Evolutionary conservation across 2,329 filamentous ascomycete species (phyloP).

Genomic region (Lachnellula occidentalis): DNA sequence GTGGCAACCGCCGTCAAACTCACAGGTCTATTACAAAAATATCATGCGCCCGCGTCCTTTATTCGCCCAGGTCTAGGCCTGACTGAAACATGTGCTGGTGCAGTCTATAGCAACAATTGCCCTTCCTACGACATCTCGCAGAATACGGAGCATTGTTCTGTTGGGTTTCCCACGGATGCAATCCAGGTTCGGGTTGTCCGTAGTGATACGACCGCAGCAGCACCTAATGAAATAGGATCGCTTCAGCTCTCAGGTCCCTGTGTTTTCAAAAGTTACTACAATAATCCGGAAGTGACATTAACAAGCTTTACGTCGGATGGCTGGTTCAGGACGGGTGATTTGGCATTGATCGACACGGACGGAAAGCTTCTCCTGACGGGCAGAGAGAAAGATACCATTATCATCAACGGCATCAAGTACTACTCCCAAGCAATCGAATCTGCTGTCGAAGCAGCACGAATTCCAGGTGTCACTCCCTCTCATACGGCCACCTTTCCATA

Average conservation of each 20-base stretch:
- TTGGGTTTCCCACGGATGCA: constrained; percentile 36
- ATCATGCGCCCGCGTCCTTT: constrained; percentile 31
- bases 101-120: constrained; percentile 37
- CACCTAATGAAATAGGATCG: constrained; percentile 19
- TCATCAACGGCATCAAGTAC: constrained; percentile 43
- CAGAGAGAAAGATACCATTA: constrained; percentile 39
- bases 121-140: constrained; percentile 35
- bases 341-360: constrained; percentile 30
- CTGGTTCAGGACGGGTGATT: constrained; percentile 41
- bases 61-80: constrained; percentile 43
- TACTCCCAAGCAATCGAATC: constrained; percentile 34
- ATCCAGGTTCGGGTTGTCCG: constrained; percentile 35
- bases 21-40: constrained; percentile 27
- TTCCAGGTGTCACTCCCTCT: constrained; percentile 21
- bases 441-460: constrained; percentile 33
- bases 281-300: constrained; percentile 43
- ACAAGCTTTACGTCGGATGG: constrained; percentile 48
- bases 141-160: constrained; percentile 30
- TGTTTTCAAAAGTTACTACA: constrained; percentile 49
- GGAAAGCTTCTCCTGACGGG: constrained; percentile 36
- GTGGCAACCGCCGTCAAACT: constrained; percentile 30
- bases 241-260: constrained; percentile 36
- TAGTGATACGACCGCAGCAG: constrained; percentile 6
- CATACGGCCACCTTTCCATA: constrained; percentile 38
- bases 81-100: constrained; percentile 49